Evolutionary conservation across 768 basidiomycete species (phyloP).

Genomic region (Russula griseocarnosa): DNA sequence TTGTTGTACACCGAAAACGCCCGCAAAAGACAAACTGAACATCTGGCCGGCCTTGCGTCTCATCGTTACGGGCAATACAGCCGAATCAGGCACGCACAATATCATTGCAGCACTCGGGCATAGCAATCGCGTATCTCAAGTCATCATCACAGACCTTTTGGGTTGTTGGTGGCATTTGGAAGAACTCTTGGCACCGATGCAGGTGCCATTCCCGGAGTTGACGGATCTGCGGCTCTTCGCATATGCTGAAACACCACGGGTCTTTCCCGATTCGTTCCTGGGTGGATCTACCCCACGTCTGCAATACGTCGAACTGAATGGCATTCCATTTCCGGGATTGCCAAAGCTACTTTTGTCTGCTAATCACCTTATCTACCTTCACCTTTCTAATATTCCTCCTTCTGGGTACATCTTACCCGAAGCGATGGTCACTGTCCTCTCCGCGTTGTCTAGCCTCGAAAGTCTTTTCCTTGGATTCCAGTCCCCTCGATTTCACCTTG

Average conservation of each 20-base stretch:
- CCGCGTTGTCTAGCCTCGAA: not conserved
- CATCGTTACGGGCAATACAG: too few species aligned
- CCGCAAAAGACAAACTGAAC: too few species aligned
- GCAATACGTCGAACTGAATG: fast-evolving
- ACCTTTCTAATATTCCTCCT: not conserved
- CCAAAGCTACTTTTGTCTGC: not conserved
- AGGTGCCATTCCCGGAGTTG: not conserved
- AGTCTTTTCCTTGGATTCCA: not conserved
- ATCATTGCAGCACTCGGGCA: not conserved
- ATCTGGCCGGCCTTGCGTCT: too few species aligned
- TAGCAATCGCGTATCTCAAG: not conserved
- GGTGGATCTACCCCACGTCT: not conserved
- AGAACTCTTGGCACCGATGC: not conserved
- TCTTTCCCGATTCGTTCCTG: not conserved
- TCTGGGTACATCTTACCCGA: not conserved
- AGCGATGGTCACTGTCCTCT: not conserved
- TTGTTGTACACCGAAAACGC: too few species aligned
- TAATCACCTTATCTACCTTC: not conserved
- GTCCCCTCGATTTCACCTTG: not conserved
- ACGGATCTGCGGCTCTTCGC: not conserved
- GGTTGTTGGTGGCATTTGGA: not conserved
- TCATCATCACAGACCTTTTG: not conserved
- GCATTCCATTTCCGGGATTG: not conserved
- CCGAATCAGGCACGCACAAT: not conserved
- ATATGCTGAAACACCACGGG: too few species aligned